Evolutionary conservation across 495 filamentous ascomycete species (phyloP).

Genomic region (Hypoxylon rickii): DNA sequence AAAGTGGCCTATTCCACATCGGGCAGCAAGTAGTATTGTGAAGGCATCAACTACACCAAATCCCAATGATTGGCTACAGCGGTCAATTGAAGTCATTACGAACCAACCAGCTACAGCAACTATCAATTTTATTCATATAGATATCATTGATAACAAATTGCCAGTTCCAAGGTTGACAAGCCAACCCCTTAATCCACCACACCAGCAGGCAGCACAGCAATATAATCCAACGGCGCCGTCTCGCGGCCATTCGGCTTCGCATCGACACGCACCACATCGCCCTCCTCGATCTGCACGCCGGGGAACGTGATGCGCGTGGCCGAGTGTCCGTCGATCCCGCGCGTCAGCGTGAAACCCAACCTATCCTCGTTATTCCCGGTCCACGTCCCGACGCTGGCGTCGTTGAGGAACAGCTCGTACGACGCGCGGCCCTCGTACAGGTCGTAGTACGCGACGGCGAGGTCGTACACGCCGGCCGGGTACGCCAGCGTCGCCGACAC

Average conservation of each 20-base stretch:
- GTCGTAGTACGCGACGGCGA: conserved; percentile 72
- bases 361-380: conserved; percentile 59
- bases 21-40: no score
- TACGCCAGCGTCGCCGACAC: conserved; percentile 53
- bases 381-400: conserved; percentile 59
- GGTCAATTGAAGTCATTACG: no score
- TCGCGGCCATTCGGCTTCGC: conserved; percentile 63
- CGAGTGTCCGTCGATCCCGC: conserved; percentile 65
- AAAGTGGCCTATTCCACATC: no score
- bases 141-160: neutral
- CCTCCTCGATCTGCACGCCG: conserved; percentile 54
- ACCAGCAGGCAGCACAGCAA: conserved; percentile 62
- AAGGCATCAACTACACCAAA: no score
- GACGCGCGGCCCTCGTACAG: conserved; percentile 57
- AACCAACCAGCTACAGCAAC: neutral
- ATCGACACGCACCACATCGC: conserved; percentile 63
- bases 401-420: conserved; percentile 60
- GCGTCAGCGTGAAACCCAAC: conserved; percentile 59
- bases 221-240: conserved; percentile 68
- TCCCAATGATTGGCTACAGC: no score
- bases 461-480: conserved; percentile 59
- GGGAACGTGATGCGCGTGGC: conserved; percentile 64
- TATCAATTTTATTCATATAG: neutral
- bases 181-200: conserved; percentile 56
- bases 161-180: neutral